Conservation (phyloP, 139 green algal species). For the Raphidocelis subcapitata region DNA sequence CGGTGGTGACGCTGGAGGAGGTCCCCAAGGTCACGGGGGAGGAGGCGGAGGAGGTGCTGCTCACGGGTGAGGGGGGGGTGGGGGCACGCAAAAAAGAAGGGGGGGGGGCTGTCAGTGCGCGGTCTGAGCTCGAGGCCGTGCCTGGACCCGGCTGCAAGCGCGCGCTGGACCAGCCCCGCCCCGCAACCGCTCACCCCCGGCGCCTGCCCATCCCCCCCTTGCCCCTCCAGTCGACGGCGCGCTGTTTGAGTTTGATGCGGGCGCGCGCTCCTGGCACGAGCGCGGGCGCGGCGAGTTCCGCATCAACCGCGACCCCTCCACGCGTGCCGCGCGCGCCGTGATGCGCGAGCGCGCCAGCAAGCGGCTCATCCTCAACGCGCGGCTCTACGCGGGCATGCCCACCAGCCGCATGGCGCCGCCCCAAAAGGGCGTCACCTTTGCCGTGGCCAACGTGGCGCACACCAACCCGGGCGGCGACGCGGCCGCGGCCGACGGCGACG, state of each 20-base stretch:
- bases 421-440: constrained; percentile 76
- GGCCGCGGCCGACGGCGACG: background rate
- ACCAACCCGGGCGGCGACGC: background rate
- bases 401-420: constrained; percentile 75
- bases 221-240: constrained; percentile 53
- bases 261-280: constrained; percentile 75
- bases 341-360: constrained; percentile 89
- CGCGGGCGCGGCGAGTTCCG: constrained; percentile 83
- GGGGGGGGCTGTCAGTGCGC: no score
- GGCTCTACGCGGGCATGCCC: constrained; percentile 74
- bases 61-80: constrained; percentile 34
- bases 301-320: constrained; percentile 57
- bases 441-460: constrained; percentile 62
- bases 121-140: no score
- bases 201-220: no score
- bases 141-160: no score
- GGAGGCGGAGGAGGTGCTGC: constrained; percentile 69
- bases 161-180: no score
- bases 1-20: constrained; percentile 41
- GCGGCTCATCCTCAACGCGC: constrained; percentile 89
- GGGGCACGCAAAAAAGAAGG: background rate
- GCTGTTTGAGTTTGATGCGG: constrained; percentile 82
- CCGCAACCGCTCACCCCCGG: no score
- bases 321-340: constrained; percentile 64
- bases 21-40: constrained; percentile 68